phyloP scores from a whole-genome alignment of 345 rosid species.

The Euphorbia tirucalli region DNA sequence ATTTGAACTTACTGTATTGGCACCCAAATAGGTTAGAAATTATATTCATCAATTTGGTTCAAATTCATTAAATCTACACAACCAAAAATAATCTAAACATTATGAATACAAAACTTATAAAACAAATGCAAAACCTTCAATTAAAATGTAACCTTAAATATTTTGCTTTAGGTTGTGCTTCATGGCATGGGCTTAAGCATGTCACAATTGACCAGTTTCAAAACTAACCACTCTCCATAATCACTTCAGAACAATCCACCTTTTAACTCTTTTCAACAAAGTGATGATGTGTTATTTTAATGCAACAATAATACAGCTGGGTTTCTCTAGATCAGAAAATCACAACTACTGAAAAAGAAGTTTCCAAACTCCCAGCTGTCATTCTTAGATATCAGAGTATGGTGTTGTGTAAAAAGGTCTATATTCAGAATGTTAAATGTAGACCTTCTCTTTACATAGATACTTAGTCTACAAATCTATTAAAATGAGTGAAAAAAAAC shows the following conservation, averaged over 20 bases:
- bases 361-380: neutral
- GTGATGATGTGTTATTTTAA: neutral
- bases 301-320: neutral
- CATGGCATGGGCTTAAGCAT: too few relatives aligned
- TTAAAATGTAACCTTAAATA: too few relatives aligned
- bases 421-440: neutral
- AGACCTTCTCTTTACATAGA: neutral
- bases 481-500: neutral
- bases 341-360: neutral
- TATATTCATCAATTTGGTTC: too few relatives aligned
- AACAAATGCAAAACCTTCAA: too few relatives aligned
- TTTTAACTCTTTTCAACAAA: neutral
- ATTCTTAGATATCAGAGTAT: neutral
- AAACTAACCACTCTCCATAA: neutral
- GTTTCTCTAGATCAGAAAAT: neutral
- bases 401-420: neutral
- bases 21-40: too few relatives aligned
- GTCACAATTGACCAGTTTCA: neutral
- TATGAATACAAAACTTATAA: too few relatives aligned
- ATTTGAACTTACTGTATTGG: too few relatives aligned
- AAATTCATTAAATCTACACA: too few relatives aligned
- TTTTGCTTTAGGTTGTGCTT: too few relatives aligned
- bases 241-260: neutral
- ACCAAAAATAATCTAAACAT: too few relatives aligned
- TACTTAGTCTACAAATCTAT: neutral